phyloP scores from a whole-genome alignment of 2,329 filamentous ascomycete genomes.

The Ceratocystis lukuohia region DNA sequence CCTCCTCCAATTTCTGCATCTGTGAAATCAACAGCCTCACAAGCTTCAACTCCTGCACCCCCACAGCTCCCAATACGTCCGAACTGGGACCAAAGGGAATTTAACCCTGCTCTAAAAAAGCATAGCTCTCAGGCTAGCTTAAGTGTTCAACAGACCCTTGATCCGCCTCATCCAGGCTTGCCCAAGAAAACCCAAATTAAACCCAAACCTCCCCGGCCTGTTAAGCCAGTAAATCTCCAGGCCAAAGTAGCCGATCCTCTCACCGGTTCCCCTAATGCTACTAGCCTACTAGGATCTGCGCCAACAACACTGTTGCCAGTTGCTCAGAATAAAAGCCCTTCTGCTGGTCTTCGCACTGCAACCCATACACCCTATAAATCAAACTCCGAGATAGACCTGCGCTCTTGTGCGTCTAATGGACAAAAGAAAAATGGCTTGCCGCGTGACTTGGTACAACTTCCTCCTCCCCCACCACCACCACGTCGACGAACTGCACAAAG shows the following conservation, averaged over 20 bases:
- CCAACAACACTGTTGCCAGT: too few relatives aligned
- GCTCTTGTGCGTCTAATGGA: too few relatives aligned
- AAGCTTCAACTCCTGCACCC: slow-evolving; percentile 2
- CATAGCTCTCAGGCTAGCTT: too few relatives aligned
- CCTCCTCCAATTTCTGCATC: neutral
- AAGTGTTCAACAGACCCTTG: too few relatives aligned
- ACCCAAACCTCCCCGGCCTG: slow-evolving; percentile 40
- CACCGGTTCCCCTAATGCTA: neutral
- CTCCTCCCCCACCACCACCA: slow-evolving; percentile 28
- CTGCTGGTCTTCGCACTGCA: neutral
- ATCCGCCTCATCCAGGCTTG: too few relatives aligned
- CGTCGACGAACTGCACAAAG: slow-evolving; percentile 22
- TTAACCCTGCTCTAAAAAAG: too few relatives aligned
- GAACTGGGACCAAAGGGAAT: neutral
- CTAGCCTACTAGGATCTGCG: neutral
- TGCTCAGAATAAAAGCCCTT: slow-evolving; percentile 7
- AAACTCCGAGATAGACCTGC: too few relatives aligned
- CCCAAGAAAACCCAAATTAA: slow-evolving; percentile 22
- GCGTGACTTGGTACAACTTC: too few relatives aligned
- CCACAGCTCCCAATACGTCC: slow-evolving; percentile 32
- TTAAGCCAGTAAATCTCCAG: slow-evolving; percentile 44
- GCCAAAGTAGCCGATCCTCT: slow-evolving; percentile 24
- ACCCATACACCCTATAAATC: too few relatives aligned
- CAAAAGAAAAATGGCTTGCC: too few relatives aligned
- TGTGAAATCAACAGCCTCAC: neutral